Conservation (phyloP, 257 asterid species). For the Mentha longifolia region DNA sequence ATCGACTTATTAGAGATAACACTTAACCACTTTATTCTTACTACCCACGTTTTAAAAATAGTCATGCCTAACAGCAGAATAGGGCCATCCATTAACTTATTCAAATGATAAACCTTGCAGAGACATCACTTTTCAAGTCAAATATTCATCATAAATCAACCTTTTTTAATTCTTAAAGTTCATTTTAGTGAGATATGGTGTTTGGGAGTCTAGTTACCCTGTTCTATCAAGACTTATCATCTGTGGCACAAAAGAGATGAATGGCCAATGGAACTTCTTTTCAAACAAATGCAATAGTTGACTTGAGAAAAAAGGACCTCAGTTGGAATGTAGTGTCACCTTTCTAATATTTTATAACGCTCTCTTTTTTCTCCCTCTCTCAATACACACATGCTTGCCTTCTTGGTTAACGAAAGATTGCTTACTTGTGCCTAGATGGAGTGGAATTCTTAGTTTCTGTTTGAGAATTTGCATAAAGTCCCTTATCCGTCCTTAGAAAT, state of each 20-base stretch:
- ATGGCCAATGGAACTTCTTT: slow-evolving; percentile 29
- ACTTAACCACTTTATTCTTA: slow-evolving; percentile 15
- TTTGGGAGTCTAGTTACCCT: slow-evolving; percentile 21
- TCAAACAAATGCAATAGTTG: slow-evolving; percentile 33
- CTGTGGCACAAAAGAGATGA: slow-evolving; percentile 19
- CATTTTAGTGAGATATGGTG: background rate
- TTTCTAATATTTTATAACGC: slow-evolving; percentile 10
- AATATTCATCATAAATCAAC: slow-evolving; percentile 21
- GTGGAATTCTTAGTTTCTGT: slow-evolving; percentile 21
- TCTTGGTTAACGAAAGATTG: background rate
- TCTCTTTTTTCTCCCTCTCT: slow-evolving; percentile 4
- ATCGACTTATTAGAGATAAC: slow-evolving; percentile 5
- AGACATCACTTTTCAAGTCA: slow-evolving; percentile 15
- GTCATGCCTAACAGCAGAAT: slow-evolving; percentile 22
- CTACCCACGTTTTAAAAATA: slow-evolving; percentile 16
- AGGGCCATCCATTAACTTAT: slow-evolving; percentile 7
- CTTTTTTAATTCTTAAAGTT: slow-evolving; percentile 23
- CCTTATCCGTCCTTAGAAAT: background rate
- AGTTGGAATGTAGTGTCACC: slow-evolving; percentile 30
- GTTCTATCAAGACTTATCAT: slow-evolving; percentile 21
- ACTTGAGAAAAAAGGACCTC: slow-evolving; percentile 25
- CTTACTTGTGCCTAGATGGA: background rate
- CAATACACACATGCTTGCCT: background rate
- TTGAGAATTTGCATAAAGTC: background rate
- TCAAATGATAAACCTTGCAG: slow-evolving; percentile 18